Evolutionary conservation across 805 yeast genomes (phyloP), one percentile per base, ranked within the genome.

Genomic region (Yarrowia divulgata): DNA sequence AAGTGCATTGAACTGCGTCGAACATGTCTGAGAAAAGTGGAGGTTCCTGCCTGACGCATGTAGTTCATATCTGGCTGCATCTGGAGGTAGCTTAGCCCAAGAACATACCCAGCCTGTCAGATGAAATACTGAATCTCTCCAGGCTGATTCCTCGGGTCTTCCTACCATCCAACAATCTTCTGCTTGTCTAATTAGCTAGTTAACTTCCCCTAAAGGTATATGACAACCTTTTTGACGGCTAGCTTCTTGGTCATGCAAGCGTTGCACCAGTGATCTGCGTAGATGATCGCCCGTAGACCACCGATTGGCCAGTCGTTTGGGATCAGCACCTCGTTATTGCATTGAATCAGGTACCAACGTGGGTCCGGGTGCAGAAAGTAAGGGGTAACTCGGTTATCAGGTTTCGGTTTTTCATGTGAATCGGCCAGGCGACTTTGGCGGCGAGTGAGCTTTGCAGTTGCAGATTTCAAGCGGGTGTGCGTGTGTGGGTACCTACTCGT

Each of bases 311-410:
- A 39, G 48, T 16, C 12, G 19, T 4, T 29, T 13, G 14, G 39
- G 63, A 23, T 40, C 23, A n/a, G 63, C 63, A n/a, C 13, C 46
- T 37, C 18, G 58, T 39, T 54, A 54, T 54, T 57, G 63, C 63
- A 57, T 57, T 18, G 42, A 57, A 57, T 57, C 63, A 57, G 63
- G 63, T 57, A 57, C 63, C 46, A 29, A 23, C 48, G 62, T 57
- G 63, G 39, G 63, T 40, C 39, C 29, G 46, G 14, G 12, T 18
- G 45, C 60, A 54, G 39, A 37, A n/a, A 54, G 45, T 39, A 37
- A 54, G 60, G 60, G 60, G 60, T 54, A 52, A 34, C 12, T 54
- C 60, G 45, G 60, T 54, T 54, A 54, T 54, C 58, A 52, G 23
- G 14, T 49, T 34, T 23, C 29, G 29, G 29, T 6, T 19, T 54